Evolutionary conservation across 352 stramenopile genomes (phyloP), one percentile per base, ranked within the genome.

Genomic region (Phytophthora multivora): DNA sequence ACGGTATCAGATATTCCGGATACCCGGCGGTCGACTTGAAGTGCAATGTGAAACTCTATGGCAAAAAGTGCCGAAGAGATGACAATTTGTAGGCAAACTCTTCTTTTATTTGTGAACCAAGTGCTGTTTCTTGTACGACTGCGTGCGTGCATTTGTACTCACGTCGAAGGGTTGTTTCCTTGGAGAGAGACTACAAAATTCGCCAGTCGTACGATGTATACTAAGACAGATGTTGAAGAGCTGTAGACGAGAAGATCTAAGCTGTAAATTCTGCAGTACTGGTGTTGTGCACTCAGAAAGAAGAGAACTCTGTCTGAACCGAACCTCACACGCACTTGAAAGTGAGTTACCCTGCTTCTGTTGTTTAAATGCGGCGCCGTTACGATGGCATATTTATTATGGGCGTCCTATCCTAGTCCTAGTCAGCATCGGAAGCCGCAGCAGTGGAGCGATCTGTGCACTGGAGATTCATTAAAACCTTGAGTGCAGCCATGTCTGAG

Each of bases 401-500:
- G 51, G 40, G 52, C 52, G 5, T 45, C 56, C 15, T 46, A 31
- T 13, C 28, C 10, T 26, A 23, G 26, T 56, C 49, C 10, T 26
- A 23, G 26, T 56, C 49, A 36, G 13, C 31, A 16, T 19, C 3
- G 4, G 35, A 3, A 35, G 26, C 25, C 13, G 45, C 13, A n/a
- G 23, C 8, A 26, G 54, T 21, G 23, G 35, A 50, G 26, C 16
- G 16, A 38, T 39, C 15, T 39, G 10, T 7, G n/a, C 31, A 21
- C 16, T 30, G 36, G 15, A 31, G n/a, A 40, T 56, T 48, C 10
- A 19, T 19, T 21, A 51, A 46, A 38, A 33, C 28, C 13, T 9
- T 2, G 28, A 12, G 9, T 33, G 10, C 15, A 13, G n/a, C 5
- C 3, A 93, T 93, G 86, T 86, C 80, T 10, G 86, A 94, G 38